Evolutionary conservation across 352 stramenopile genomes (phyloP).

Genomic region (Phytophthora constricta): DNA sequence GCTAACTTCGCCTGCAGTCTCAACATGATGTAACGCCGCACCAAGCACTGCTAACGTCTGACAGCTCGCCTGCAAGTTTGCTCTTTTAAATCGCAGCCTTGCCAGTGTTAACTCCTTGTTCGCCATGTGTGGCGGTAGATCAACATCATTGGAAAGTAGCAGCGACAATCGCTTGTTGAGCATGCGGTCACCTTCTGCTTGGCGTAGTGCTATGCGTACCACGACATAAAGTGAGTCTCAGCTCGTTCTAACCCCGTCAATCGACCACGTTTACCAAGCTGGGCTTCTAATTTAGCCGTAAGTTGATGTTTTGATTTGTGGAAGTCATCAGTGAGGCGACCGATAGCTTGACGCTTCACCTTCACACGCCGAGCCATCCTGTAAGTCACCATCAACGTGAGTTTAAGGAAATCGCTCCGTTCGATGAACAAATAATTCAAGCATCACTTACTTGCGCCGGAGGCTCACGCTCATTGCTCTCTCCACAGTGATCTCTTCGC

Average conservation of each 20-base stretch:
- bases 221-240: conserved; percentile 3
- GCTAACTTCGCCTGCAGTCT: conserved; percentile 47
- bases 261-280: conserved; percentile 30
- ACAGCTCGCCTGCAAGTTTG: conserved; percentile 63
- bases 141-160: conserved; percentile 58
- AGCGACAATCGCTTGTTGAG: conserved; percentile 61
- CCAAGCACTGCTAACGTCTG: conserved; percentile 64
- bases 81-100: conserved; percentile 64
- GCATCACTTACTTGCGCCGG: conserved; percentile 58
- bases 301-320: conserved; percentile 43
- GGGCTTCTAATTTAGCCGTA: conserved; percentile 58
- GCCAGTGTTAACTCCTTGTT: conserved; percentile 66
- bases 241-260: neutral
- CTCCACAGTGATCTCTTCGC: conserved; percentile 60
- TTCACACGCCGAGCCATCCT: conserved; percentile 72
- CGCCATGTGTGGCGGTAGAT: conserved; percentile 59
- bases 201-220: conserved; percentile 50
- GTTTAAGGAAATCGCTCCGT: neutral
- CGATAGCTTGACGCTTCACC: conserved; percentile 49
- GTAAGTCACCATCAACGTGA: neutral
- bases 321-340: conserved; percentile 57
- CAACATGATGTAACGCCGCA: conserved; percentile 53
- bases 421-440: neutral
- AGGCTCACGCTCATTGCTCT: conserved; percentile 62
- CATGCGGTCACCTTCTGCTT: conserved; percentile 71